These are phyloP conservation scores for Athelia psychrophila DNA, from an alignment of 1,284 basidiomycete species.

Conservation along the genomic window DNA sequence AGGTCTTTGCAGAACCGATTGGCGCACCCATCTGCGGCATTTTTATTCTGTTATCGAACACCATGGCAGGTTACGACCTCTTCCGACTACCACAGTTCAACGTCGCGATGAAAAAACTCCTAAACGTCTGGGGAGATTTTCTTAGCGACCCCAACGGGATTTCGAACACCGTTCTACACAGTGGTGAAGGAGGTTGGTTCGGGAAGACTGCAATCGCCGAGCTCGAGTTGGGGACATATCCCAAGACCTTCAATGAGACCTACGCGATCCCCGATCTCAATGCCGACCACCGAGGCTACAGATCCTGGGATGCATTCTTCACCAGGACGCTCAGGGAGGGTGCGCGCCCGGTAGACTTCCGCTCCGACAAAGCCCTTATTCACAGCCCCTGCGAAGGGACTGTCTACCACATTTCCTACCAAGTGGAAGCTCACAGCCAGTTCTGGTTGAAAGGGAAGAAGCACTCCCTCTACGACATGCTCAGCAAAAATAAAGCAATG, in stretches of 20 bases:
- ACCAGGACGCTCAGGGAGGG: slow-evolving; percentile 37
- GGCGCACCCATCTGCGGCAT: slow-evolving; percentile 17
- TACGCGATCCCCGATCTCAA: slow-evolving; percentile 39
- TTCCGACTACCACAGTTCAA: slow-evolving; percentile 19
- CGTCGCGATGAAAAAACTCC: slow-evolving; percentile 30
- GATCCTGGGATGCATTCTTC: slow-evolving; percentile 57
- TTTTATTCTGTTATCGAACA: slow-evolving; percentile 23
- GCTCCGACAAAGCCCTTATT: slow-evolving; percentile 35
- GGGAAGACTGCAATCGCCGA: slow-evolving; percentile 28
- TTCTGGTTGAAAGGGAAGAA: too few relatives aligned
- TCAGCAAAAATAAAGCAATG: too few relatives aligned
- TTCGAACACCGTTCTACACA: slow-evolving; percentile 37
- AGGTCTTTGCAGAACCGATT: slow-evolving; percentile 14
- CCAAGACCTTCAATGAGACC: slow-evolving; percentile 12
- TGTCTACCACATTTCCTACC: too few relatives aligned
- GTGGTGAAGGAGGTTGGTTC: slow-evolving; percentile 41
- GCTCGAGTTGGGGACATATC: slow-evolving; percentile 14
- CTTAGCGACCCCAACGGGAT: slow-evolving; percentile 35
- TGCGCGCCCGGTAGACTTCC: slow-evolving; percentile 35
- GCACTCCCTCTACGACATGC: too few relatives aligned
- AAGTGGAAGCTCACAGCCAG: too few relatives aligned
- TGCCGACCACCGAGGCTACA: slow-evolving; percentile 38
- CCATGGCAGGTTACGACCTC: slow-evolving; percentile 15
- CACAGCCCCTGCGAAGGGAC: too few relatives aligned
- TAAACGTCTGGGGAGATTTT: slow-evolving; percentile 46